Percentiles rank a stretch among this genome's conserved stretches.
These are phyloP conservation scores for Trichophyton rubrum DNA, from an alignment of 2,329 filamentous ascomycete genomes.

Conservation along the genomic window DNA sequence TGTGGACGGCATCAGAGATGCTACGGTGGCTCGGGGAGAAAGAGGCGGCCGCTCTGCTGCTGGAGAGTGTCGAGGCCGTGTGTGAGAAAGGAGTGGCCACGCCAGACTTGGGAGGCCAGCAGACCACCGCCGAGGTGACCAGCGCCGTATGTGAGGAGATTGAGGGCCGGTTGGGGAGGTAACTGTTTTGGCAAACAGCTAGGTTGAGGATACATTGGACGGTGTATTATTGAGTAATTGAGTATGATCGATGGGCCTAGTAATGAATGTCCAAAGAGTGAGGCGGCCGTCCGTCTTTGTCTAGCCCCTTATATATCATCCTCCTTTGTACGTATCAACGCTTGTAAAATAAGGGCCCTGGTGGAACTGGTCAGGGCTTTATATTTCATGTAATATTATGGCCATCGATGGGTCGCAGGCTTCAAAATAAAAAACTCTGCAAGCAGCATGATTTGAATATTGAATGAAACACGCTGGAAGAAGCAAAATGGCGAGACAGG, in stretches of 20 bases:
- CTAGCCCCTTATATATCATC: background rate
- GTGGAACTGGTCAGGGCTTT: background rate
- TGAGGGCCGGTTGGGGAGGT: conserved; percentile 21
- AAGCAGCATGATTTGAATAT: background rate
- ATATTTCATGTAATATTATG: background rate
- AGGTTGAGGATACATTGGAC: background rate
- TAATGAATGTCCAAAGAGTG: background rate
- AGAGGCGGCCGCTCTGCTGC: conserved; percentile 43
- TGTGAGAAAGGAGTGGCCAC: conserved; percentile 45
- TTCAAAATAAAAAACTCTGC: background rate
- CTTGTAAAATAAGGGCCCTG: background rate
- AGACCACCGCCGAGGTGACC: conserved; percentile 47
- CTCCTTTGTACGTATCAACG: background rate
- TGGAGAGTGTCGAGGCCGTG: conserved; percentile 50
- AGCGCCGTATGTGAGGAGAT: conserved; percentile 44
- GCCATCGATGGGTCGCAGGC: background rate
- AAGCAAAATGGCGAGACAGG: background rate
- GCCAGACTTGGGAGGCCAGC: conserved; percentile 47
- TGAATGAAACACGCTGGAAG: background rate
- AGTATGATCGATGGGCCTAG: background rate
- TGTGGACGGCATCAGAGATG: conserved; percentile 61
- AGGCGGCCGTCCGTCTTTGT: background rate
- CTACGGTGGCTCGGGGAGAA: conserved; percentile 50
- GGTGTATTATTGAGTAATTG: background rate
- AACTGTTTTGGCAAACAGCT: background rate